phyloP scores from a whole-genome alignment of 2,329 filamentous ascomycete species.

The Penicillium concentricum region DNA sequence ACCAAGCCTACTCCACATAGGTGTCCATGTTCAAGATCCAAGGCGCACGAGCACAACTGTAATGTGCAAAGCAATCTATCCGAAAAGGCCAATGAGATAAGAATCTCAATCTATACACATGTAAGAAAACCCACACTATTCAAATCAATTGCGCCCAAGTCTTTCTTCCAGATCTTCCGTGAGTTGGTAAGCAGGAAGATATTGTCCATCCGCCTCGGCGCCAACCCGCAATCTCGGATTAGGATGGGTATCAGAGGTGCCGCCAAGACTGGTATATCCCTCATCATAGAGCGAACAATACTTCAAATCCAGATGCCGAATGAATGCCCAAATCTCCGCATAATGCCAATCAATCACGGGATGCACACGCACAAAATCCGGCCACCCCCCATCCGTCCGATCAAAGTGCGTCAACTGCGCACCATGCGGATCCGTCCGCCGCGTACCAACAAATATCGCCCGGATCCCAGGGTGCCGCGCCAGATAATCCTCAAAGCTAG shows the following conservation, averaged over 20 bases:
- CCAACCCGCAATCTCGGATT: conserved; percentile 68
- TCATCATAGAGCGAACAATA: conserved; percentile 87
- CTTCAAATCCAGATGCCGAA: conserved; percentile 69
- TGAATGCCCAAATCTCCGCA: conserved; percentile 86
- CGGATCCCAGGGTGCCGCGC: conserved; percentile 53
- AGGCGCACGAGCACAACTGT: neutral
- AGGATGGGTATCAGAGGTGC: conserved; percentile 81
- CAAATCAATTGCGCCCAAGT: conserved; percentile 63
- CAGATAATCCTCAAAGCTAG: conserved; percentile 76
- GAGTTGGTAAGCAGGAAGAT: conserved; percentile 25
- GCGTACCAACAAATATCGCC: conserved; percentile 83
- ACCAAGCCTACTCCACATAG: neutral
- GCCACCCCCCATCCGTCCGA: conserved; percentile 85
- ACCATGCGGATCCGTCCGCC: conserved; percentile 90
- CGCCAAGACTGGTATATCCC: conserved; percentile 91
- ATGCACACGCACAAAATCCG: conserved; percentile 86
- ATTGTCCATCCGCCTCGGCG: conserved; percentile 21
- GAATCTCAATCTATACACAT: conserved; percentile 15
- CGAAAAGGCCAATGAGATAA: neutral
- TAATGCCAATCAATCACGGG: conserved; percentile 98
- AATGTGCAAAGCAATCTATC: conserved; percentile 15
- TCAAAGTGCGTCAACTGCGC: conserved; percentile 77
- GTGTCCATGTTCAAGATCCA: conserved; percentile 1
- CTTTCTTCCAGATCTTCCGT: conserved; percentile 72
- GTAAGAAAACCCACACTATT: neutral